These are phyloP conservation scores for Pyrus pyrifolia DNA, from an alignment of 306 rosid genomes.

Conservation along the genomic window DNA sequence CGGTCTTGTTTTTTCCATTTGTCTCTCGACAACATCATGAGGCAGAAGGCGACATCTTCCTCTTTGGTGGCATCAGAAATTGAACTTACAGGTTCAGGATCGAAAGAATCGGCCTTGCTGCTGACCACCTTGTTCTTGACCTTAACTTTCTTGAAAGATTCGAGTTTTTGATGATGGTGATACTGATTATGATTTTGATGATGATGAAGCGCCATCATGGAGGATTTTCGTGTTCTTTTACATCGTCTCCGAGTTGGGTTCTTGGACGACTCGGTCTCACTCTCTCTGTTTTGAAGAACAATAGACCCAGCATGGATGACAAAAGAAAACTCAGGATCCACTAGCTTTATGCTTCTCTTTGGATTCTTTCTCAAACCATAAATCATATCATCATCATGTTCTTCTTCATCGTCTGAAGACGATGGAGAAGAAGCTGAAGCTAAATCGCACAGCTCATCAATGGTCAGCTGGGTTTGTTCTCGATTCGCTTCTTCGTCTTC, in stretches of 20 bases:
- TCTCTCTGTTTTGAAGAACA: constrained; percentile 68
- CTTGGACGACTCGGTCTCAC: constrained; percentile 80
- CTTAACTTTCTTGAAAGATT: constrained; percentile 16
- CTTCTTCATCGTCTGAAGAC: constrained; percentile 28
- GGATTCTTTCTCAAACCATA: constrained; percentile 68
- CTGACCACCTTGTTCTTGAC: not conserved
- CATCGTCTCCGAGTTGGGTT: constrained; percentile 67
- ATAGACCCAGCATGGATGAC: constrained; percentile 48
- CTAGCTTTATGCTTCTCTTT: constrained; percentile 48
- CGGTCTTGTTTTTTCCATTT: constrained; percentile 39
- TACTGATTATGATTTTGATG: not conserved
- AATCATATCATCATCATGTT: constrained; percentile 24
- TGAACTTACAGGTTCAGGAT: constrained; percentile 63
- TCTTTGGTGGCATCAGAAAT: constrained; percentile 65
- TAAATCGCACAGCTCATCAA: constrained; percentile 41
- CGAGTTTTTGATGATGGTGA: constrained; percentile 7
- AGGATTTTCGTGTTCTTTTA: constrained; percentile 45
- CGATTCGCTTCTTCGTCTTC: not conserved
- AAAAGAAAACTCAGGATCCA: constrained; percentile 69
- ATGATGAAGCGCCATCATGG: not conserved
- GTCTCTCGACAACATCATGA: constrained; percentile 82
- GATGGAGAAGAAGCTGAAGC: constrained; percentile 36
- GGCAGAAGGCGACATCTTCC: constrained; percentile 73
- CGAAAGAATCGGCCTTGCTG: constrained; percentile 38
- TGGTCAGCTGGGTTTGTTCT: constrained; percentile 7